A percentile compares a stretch with the other conserved stretches of the same genome.
These are phyloP conservation scores for Lophiotrema nucula DNA, from an alignment of 495 filamentous ascomycete species.

Conservation along the genomic window DNA sequence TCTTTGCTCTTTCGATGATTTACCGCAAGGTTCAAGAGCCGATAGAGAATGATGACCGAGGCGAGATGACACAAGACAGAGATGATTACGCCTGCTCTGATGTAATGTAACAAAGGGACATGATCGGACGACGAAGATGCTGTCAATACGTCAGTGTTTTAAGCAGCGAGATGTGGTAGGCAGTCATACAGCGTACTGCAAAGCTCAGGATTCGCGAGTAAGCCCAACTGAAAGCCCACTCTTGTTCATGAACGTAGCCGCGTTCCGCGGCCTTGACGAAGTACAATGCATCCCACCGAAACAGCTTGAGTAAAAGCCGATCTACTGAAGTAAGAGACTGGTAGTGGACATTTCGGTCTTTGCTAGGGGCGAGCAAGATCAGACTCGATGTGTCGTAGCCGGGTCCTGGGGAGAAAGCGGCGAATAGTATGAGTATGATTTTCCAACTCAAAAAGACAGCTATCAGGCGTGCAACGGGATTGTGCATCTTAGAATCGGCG, in stretches of 20 bases:
- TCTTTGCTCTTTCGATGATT: slow-evolving; percentile 37
- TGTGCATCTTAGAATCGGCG: too few species aligned
- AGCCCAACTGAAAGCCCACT: slow-evolving; percentile 88
- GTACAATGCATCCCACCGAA: slow-evolving; percentile 92
- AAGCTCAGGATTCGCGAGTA: slow-evolving; percentile 54
- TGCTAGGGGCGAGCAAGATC: slow-evolving; percentile 46
- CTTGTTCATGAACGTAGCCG: slow-evolving; percentile 87
- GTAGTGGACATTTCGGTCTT: neutral
- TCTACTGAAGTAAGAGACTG: neutral
- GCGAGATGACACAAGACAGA: slow-evolving; percentile 72
- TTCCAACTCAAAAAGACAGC: slow-evolving; percentile 61
- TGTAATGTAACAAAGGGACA: slow-evolving; percentile 16
- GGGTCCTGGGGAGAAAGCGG: slow-evolving; percentile 61
- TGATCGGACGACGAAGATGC: neutral
- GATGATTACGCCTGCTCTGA: slow-evolving; percentile 59
- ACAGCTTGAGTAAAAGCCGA: slow-evolving; percentile 54
- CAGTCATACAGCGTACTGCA: slow-evolving; percentile 49
- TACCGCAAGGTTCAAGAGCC: slow-evolving; percentile 48
- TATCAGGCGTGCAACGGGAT: too few species aligned
- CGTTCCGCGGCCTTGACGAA: slow-evolving; percentile 66
- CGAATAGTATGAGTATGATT: slow-evolving; percentile 62
- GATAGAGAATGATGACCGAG: slow-evolving; percentile 69
- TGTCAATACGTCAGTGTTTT: slow-evolving; percentile 19
- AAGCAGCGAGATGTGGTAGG: slow-evolving; percentile 2
- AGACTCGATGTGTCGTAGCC: slow-evolving; percentile 88